Evolutionary conservation across 768 basidiomycete genomes (phyloP), one percentile per base, ranked within the genome.

Genomic region (Russula griseocarnosa): DNA sequence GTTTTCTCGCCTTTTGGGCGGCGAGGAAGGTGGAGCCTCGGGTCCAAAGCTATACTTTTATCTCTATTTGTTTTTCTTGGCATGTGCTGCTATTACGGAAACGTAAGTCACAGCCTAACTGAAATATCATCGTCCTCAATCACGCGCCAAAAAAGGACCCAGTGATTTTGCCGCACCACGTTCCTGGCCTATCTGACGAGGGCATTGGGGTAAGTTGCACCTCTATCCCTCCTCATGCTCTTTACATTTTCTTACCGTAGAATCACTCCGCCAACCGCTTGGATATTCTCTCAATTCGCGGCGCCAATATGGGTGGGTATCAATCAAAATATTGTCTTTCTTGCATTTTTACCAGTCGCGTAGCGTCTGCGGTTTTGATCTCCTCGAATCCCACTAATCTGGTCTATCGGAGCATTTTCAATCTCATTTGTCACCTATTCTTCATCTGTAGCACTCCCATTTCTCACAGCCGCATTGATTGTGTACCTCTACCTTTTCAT

Each of bases 381-480:
- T 87, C 93, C 2, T 90, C 89, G 0, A 98, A 98, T 71, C 93
- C 92, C 2, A 98, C 96, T 1, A 98, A 98, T 70, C 86, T 97
- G 24, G 89, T 98, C 53, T 97, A 26, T 90, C 92, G 55, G 92
- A 58, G 92, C 92, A 0, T 94, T 97, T 72, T 71, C 77, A 5
- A 80, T 96, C 52, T 87, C 88, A 55, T 90, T 91, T 66, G 82
- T 83, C 10, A 83, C 84, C 0, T 94, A 89, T 74, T 90, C 89
- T 0, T 89, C 87, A 0, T 93, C 93, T 75, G 84, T 88, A 18
- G 87, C 91, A 55, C 76, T 95, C 14, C 92, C 94, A 0, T 90
- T 93, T 69, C 71, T 95, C 32, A 86, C 82, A 3, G 75, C 76
- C 78, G 86, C 79, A 73, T 71, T 78, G 22, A 53, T 85, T n/a